Evolutionary conservation across 192 early-diverging fungal species (phyloP).

Genomic region (Pilobolus umbonatus): DNA sequence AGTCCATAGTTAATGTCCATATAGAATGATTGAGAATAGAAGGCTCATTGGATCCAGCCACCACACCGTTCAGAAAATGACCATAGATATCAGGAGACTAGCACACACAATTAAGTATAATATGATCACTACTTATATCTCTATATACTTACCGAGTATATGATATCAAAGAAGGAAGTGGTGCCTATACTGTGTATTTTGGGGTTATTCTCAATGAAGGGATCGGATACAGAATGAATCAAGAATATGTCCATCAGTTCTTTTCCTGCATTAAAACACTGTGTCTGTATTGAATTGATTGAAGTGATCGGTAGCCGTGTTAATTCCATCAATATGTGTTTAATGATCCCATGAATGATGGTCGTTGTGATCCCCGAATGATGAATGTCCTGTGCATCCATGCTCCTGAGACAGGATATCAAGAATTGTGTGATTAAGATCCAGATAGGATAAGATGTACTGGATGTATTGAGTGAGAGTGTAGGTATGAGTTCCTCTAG

Average conservation of each 20-base stretch:
- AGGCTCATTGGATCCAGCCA: conserved; percentile 17
- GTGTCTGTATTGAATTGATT: conserved; percentile 13
- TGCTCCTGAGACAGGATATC: conserved; percentile 24
- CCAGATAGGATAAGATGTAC: conserved; percentile 16
- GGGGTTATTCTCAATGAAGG: no score
- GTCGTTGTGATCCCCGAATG: conserved; percentile 28
- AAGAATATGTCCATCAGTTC: conserved; percentile 28
- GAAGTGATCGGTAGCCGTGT: conserved; percentile 18
- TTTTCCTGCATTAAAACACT: conserved; percentile 24
- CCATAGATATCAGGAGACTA: conserved; percentile 35
- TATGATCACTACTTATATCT: background rate
- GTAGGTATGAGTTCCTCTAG: conserved; percentile 26
- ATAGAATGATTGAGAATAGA: conserved; percentile 37
- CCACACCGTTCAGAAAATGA: conserved; percentile 22
- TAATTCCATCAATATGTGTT: conserved; percentile 29
- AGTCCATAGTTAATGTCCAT: conserved; percentile 44
- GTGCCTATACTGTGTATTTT: conserved; percentile 11
- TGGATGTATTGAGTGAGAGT: conserved; percentile 14
- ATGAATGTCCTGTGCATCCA: conserved; percentile 8
- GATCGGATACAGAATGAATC: background rate
- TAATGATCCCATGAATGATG: conserved; percentile 24
- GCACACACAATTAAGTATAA: background rate
- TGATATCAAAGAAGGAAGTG: conserved; percentile 28
- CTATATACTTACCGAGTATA: conserved; percentile 27
- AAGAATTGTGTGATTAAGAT: conserved; percentile 33